Evolutionary conservation across 495 filamentous ascomycete genomes (phyloP).

Genomic region (Aspergillus nanangensis): DNA sequence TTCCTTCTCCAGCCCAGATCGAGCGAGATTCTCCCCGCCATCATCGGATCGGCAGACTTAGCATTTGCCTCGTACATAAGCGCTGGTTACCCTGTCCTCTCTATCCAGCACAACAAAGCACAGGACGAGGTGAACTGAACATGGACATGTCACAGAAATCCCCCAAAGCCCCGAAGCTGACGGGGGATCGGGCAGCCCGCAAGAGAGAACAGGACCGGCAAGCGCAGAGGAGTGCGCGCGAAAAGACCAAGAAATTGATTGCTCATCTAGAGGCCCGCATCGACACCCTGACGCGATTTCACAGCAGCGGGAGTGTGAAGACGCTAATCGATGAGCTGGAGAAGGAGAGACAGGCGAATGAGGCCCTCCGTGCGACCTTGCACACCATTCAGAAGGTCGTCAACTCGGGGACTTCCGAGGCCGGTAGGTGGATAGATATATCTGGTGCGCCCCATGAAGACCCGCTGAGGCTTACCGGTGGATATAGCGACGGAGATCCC

Average conservation of each 20-base stretch:
- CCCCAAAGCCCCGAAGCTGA: slow-evolving; percentile 6
- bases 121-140: too few relatives aligned
- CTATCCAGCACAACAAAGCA: too few relatives aligned
- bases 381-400: slow-evolving; percentile 9
- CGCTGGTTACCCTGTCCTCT: too few relatives aligned
- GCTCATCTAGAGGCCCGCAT: slow-evolving; percentile 10
- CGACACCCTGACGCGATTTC: slow-evolving; percentile 9
- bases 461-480: neutral
- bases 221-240: slow-evolving; percentile 12
- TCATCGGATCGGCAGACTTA: too few relatives aligned
- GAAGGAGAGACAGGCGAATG: slow-evolving; percentile 9
- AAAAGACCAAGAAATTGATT: slow-evolving; percentile 11
- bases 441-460: too few relatives aligned
- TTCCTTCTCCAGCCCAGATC: too few relatives aligned
- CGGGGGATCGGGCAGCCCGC: slow-evolving; percentile 10
- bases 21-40: too few relatives aligned
- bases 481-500: too few relatives aligned
- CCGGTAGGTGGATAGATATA: slow-evolving; percentile 5
- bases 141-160: slow-evolving; percentile 9
- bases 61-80: too few relatives aligned
- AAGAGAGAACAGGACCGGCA: slow-evolving; percentile 14
- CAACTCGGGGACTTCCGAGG: slow-evolving; percentile 4
- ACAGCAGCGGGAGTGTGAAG: slow-evolving; percentile 9
- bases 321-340: slow-evolving; percentile 13
- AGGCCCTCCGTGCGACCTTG: slow-evolving; percentile 3